Percentiles rank a stretch among this genome's conserved stretches.
phyloP scores from a whole-genome alignment of 768 basidiomycete species.

The Boletus reticulatus region DNA sequence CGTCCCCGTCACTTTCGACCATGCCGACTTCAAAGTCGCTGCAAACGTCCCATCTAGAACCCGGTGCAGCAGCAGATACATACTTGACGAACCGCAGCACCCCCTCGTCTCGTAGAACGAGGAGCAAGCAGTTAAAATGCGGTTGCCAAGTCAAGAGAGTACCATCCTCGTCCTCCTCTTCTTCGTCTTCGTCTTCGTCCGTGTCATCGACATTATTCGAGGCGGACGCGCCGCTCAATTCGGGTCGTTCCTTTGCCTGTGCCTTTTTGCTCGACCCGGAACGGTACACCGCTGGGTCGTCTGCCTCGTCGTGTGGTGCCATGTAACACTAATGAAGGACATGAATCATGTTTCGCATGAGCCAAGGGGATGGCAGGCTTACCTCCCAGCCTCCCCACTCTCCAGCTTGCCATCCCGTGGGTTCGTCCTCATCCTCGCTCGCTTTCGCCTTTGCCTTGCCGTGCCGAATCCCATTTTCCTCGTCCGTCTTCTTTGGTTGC shows the following conservation, averaged over 20 bases:
- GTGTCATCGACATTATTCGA: conserved; percentile 5
- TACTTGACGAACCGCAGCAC: conserved; percentile 98
- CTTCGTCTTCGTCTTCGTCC: conserved; percentile 35
- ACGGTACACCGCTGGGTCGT: conserved; percentile 93
- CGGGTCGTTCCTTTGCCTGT: conserved; percentile 15
- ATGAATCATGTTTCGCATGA: background rate
- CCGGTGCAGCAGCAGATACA: conserved; percentile 82
- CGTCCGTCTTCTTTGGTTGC: conserved; percentile 20
- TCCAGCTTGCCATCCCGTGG: conserved; percentile 62
- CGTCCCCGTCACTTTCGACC: conserved; percentile 53
- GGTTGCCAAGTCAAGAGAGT: conserved; percentile 87
- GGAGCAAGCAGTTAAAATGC: conserved; percentile 82
- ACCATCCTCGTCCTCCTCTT: conserved; percentile 59
- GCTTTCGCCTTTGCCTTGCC: conserved; percentile 31
- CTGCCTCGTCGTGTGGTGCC: conserved; percentile 91
- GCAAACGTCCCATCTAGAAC: conserved; percentile 91
- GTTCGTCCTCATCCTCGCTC: conserved; percentile 27
- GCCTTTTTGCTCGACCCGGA: conserved; percentile 45
- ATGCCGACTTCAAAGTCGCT: conserved; percentile 91
- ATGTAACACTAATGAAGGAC: conserved; percentile 71
- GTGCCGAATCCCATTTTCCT: conserved; percentile 6
- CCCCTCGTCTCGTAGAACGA: conserved; percentile 89
- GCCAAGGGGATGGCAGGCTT: conserved; percentile 8
- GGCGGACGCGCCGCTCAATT: conserved; percentile 15
- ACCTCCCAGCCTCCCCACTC: conserved; percentile 97